phyloP scores from a whole-genome alignment of 176 grass and related monocot species.

The Triticum timopheevii region DNA sequence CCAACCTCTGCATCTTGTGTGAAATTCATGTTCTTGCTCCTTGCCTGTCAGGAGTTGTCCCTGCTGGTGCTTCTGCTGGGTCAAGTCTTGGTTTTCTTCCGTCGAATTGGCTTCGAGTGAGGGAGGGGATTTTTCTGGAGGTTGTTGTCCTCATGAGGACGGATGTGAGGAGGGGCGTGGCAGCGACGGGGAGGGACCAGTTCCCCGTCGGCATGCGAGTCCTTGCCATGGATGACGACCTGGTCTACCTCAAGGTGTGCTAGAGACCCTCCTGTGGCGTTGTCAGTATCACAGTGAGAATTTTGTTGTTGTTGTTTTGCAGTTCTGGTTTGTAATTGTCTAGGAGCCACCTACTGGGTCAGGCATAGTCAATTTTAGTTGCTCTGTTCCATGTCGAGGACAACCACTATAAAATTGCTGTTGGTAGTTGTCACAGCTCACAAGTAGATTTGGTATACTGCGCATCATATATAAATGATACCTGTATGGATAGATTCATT shows the following conservation, averaged over 20 bases:
- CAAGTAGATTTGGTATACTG: background rate
- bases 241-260: no score
- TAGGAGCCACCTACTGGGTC: no score
- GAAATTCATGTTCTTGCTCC: background rate
- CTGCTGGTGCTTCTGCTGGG: background rate
- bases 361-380: no score
- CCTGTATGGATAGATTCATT: background rate
- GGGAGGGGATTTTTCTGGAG: background rate
- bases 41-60: no score
- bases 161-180: slow-evolving; percentile 25
- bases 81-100: background rate
- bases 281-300: no score
- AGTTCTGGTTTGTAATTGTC: no score
- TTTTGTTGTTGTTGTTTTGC: no score
- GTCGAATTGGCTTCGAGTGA: background rate
- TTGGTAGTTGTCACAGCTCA: slow-evolving; percentile 7
- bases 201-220: slow-evolving; percentile 69
- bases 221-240: no score
- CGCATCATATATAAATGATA: slow-evolving; percentile 9
- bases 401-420: background rate
- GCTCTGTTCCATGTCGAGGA: no score
- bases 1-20: no score
- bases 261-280: no score
- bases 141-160: slow-evolving; percentile 23
- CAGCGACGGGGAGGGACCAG: slow-evolving; percentile 44